Percentiles rank a stretch among this genome's conserved stretches.
phyloP scores from a whole-genome alignment of 768 basidiomycete species.

The Cyathus striatus region DNA sequence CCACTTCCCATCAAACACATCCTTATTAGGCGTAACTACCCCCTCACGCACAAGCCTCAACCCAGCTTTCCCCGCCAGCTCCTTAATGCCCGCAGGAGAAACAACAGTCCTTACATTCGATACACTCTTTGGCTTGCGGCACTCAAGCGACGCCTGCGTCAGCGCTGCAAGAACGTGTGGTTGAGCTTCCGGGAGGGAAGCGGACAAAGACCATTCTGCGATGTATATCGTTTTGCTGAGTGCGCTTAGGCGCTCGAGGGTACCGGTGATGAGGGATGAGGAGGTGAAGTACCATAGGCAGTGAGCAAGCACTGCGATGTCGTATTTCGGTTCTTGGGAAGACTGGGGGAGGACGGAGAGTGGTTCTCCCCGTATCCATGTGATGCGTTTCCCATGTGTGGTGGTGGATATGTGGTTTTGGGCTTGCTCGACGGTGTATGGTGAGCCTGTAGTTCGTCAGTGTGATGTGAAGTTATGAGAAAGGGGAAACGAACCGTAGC shows the following conservation, averaged over 20 bases:
- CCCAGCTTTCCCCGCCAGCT: constrained; percentile 16
- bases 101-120: constrained; percentile 32
- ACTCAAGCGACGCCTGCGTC: constrained; percentile 28
- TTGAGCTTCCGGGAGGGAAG: constrained; percentile 7
- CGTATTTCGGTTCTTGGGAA: constrained; percentile 26
- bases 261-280: constrained; percentile 20
- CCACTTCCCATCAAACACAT: constrained; percentile 28
- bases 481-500: constrained; percentile 22
- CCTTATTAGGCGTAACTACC: constrained; percentile 13
- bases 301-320: constrained; percentile 27
- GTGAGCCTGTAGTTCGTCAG: constrained; percentile 17
- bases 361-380: background rate
- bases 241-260: constrained; percentile 17
- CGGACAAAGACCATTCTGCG: background rate
- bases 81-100: constrained; percentile 22
- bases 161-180: constrained; percentile 29
- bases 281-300: constrained; percentile 35
- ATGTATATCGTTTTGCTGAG: background rate
- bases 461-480: background rate
- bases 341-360: constrained; percentile 11
- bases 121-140: constrained; percentile 17
- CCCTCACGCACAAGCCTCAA: constrained; percentile 13
- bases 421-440: constrained; percentile 30
- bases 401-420: constrained; percentile 23
- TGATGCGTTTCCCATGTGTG: constrained; percentile 20